Percentiles rank a stretch among this genome's conserved stretches.
Evolutionary conservation across 2,329 filamentous ascomycete species (phyloP).

Genomic region (Exophiala sp.): DNA sequence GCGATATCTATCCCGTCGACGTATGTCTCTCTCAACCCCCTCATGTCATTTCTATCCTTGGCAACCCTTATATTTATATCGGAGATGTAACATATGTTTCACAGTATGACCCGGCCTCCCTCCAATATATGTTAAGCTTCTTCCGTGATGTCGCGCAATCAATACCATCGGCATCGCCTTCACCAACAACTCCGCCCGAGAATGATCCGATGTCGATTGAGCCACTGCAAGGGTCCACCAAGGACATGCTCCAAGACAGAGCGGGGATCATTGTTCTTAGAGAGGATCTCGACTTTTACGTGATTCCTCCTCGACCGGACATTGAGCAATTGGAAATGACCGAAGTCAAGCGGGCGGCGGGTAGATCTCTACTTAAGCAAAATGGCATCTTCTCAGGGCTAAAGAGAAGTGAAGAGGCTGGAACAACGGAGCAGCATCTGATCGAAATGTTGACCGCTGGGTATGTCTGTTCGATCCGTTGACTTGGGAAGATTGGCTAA

Average conservation of each 20-base stretch:
- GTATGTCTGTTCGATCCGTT: slow-evolving; percentile 49
- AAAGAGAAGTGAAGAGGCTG: slow-evolving; percentile 89
- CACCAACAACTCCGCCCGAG: slow-evolving; percentile 57
- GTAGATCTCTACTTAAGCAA: slow-evolving; percentile 76
- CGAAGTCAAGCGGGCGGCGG: slow-evolving; percentile 87
- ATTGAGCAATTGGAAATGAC: slow-evolving; percentile 90
- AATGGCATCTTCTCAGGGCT: slow-evolving; percentile 94
- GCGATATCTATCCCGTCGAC: slow-evolving; percentile 93
- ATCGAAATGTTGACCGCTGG: slow-evolving; percentile 99
- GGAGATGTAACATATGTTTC: slow-evolving; percentile 50
- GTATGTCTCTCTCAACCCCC: slow-evolving; percentile 54
- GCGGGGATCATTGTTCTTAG: slow-evolving; percentile 95
- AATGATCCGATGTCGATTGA: slow-evolving; percentile 64
- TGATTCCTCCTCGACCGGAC: slow-evolving; percentile 77
- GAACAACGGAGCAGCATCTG: slow-evolving; percentile 93
- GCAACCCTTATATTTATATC: slow-evolving; percentile 29
- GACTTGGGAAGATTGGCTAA: not conserved
- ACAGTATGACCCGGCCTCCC: slow-evolving; percentile 91
- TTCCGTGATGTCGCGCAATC: slow-evolving; percentile 94
- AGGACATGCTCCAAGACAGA: slow-evolving; percentile 75
- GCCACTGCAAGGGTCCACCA: slow-evolving; percentile 61
- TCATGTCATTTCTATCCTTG: slow-evolving; percentile 26
- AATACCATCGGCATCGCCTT: slow-evolving; percentile 69
- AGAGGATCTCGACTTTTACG: slow-evolving; percentile 96
- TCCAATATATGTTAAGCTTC: slow-evolving; percentile 99